Evolutionary conservation across 805 yeast species (phyloP), one percentile per base, ranked within the genome.

Genomic region (Kuraishia cidri): DNA sequence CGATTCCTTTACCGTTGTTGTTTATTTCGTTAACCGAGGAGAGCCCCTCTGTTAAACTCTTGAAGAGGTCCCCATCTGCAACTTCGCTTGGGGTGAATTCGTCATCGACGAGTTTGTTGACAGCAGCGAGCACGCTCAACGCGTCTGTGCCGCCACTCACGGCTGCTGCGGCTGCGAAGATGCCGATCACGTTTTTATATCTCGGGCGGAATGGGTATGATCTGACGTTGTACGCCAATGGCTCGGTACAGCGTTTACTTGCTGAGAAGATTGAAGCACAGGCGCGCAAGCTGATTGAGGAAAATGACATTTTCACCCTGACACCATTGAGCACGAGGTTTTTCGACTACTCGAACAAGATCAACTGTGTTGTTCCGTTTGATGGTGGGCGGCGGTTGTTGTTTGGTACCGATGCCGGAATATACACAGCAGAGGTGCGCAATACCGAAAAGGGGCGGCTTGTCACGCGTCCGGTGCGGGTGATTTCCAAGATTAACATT

Each of bases 301-400:
- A 75, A 34, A 74, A 86, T 38, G 92, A 86, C 44, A 80, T 90
- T 40, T 87, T 82, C 54, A 78, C 92, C 1, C 61, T 80, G 41
- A 75, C 79, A 12, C 80, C 86, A 39, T 66, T 85, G 35, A 83
- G 81, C 41, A 78, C 85, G 16, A 67, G 81, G 39, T 75, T 75
- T 47, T 88, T 88, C 55, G 86, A 76, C 42, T 74, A 77, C 31
- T 67, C 66, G 14, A 76, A 88, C 49, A 73, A 81, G 39, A 83
- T 90, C 45, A 87, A 85, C 50, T 87, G 97, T 62, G 90, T 87
- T 19, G 87, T 83, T 25, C 94, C 96, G 22, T 81, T 84, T 54
- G 95, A 92, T 50, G 96, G 96, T 33, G 97, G 97, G 14, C 72
- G 94, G 42, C 84, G 88, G 50, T 60, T 88, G 42, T 54, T 92